These are phyloP conservation scores for Lasiodiplodia sp. DNA, from an alignment of 2,329 filamentous ascomycete species.

Conservation along the genomic window DNA sequence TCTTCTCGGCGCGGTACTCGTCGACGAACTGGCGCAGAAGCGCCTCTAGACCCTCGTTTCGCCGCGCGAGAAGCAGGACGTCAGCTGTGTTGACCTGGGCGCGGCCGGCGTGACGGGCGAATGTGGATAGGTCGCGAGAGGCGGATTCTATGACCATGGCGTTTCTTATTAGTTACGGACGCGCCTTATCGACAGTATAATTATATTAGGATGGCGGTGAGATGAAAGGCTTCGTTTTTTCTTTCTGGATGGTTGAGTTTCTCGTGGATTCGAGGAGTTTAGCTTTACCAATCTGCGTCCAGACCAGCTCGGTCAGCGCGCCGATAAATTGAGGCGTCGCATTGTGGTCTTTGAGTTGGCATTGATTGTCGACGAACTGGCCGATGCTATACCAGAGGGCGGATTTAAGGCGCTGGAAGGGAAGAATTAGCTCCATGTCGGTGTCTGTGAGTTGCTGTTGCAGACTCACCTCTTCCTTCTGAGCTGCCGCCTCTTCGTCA, in stretches of 20 bases:
- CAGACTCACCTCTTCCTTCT: constrained; percentile 44
- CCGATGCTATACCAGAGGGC: constrained; percentile 52
- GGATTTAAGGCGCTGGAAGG: constrained; percentile 55
- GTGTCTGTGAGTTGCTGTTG: neutral
- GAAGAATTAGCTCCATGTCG: neutral
- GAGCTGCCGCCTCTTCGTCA: constrained; percentile 34
- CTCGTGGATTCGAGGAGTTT: constrained; percentile 31
- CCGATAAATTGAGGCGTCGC: constrained; percentile 92
- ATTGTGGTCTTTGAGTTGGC: constrained; percentile 75
- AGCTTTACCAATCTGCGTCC: constrained; percentile 78
- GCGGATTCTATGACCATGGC: constrained; percentile 35
- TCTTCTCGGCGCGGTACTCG: constrained; percentile 42
- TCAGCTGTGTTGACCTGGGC: constrained; percentile 84
- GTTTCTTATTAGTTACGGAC: neutral
- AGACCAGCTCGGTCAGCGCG: constrained; percentile 77
- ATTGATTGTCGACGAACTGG: constrained; percentile 83
- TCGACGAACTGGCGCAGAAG: constrained; percentile 77
- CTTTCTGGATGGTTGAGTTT: constrained; percentile 26
- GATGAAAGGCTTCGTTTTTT: neutral
- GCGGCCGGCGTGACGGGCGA: constrained; percentile 76
- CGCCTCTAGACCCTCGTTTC: constrained; percentile 83
- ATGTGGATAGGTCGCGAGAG: constrained; percentile 67
- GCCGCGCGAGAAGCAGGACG: constrained; percentile 82
- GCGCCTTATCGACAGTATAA: constrained; percentile 35
- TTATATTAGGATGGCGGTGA: neutral